phyloP scores from a whole-genome alignment of 2,329 filamentous ascomycete genomes.

The Xylaria sp. region DNA sequence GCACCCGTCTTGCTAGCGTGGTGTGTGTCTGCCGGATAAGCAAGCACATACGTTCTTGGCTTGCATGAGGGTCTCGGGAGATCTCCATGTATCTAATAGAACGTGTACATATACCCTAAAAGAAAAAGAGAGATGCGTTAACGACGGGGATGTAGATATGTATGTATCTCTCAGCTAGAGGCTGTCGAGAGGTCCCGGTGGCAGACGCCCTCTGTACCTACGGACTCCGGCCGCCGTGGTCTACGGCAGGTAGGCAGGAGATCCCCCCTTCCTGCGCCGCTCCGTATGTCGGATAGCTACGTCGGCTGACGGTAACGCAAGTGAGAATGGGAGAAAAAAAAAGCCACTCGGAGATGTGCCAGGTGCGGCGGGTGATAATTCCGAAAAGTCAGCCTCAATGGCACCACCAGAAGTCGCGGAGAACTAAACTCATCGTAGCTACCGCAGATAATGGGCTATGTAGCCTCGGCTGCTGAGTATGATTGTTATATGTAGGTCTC shows the following conservation, averaged over 20 bases:
- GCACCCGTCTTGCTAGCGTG: background rate
- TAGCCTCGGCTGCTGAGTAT: background rate
- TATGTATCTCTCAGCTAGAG: background rate
- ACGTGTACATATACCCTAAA: background rate
- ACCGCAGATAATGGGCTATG: background rate
- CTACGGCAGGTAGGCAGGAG: background rate
- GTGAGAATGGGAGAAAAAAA: background rate
- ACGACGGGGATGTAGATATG: background rate
- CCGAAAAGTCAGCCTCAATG: background rate
- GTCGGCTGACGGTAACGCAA: background rate
- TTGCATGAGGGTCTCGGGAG: constrained; percentile 11
- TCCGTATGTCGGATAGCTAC: background rate
- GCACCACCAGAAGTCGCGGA: background rate
- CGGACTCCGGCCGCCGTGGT: constrained; percentile 19
- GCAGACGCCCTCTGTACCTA: constrained; percentile 6
- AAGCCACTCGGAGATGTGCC: constrained; percentile 9
- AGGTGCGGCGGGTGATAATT: background rate
- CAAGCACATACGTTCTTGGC: constrained; percentile 17
- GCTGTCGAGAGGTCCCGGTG: constrained; percentile 2
- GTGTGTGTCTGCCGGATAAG: constrained; percentile 11
- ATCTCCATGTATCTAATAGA: background rate
- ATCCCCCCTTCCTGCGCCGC: background rate
- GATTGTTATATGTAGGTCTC: constrained; percentile 9
- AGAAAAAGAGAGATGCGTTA: no score
- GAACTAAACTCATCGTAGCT: background rate